Base-by-base conservation (phyloP, 306 rosid genomes). In the Dalbergia cultrata region DNA sequence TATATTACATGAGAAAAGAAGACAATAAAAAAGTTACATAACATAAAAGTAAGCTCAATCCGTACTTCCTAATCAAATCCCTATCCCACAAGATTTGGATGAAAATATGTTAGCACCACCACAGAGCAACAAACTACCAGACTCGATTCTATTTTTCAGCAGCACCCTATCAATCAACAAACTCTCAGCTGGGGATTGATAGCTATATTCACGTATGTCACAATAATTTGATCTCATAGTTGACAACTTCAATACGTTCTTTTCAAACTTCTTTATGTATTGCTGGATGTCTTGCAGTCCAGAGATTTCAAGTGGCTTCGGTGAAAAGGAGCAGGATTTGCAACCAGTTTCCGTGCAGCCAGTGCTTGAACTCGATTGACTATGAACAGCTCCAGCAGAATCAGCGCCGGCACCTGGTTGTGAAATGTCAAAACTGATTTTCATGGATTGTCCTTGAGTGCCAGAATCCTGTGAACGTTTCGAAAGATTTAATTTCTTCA, bases 91-190 rank as follows among this genome's bases (percentile, higher is more conserved):
- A 62, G 9, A 61, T 75, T 73, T 83, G 67, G 83, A 79, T 9
- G 79, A 71, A 58, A 78, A 10, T 1, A 89, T 61, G 44, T 59
- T 75, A 64, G 85, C 89, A 67, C 88, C 84, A 12, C 86, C 39
- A 72, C 98, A 93, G 10, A 91, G 88, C 59, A 90, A 77, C 82
- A 93, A 61, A 65, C 87, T 73, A 41, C 97, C 91, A 18, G 92
- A 89, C 65, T 91, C 89, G 70, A 88, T 89, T 84, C 91, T 89
- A 53, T 72, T 88, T 86, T 81, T 88, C 34, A 89, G 70, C 5
- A 76, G 8, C 60, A 87, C 82, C 71, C 87, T 92, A 12, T 93
- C 94, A 61, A 85, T 50, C 81, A 90, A 72, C 47, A 89, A 78
- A 72, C 90, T 90, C 77, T 89, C 89, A 7, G 87, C 84, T 9